A percentile compares a stretch with the other conserved stretches of the same genome.
These are phyloP conservation scores for Rhamnella rubrinervis DNA, from an alignment of 331 rosid species.

Conservation along the genomic window DNA sequence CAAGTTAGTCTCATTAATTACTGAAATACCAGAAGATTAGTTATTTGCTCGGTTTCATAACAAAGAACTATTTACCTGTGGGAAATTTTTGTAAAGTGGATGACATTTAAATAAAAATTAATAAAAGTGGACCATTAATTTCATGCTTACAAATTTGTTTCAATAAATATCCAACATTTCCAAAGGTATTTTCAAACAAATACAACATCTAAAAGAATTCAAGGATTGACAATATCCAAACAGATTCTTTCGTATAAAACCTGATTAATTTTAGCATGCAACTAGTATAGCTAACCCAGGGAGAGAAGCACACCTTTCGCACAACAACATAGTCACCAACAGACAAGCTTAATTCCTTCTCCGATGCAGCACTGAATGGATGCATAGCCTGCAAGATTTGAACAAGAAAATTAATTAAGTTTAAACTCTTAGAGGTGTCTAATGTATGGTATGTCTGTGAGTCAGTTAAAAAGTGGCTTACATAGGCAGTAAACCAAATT, in stretches of 20 bases:
- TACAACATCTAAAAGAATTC: not conserved
- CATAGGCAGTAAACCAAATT: not conserved
- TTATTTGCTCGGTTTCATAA: not conserved
- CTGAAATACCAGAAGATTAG: not conserved
- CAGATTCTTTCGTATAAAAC: not conserved
- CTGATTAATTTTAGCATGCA: not conserved
- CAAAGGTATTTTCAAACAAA: not conserved
- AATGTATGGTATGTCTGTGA: not conserved
- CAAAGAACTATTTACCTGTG: not conserved
- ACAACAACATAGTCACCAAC: constrained; percentile 91
- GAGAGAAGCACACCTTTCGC: constrained; percentile 46
- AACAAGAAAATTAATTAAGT: constrained; percentile 14
- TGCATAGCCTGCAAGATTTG: constrained; percentile 69
- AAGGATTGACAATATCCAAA: too few species aligned
- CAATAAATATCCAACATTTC: not conserved
- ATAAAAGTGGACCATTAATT: not conserved
- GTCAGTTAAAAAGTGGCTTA: constrained; percentile 15
- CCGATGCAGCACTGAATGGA: constrained; percentile 61
- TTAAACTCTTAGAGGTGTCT: constrained; percentile 3
- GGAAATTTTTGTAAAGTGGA: not conserved
- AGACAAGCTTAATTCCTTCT: constrained; percentile 85
- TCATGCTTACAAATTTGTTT: not conserved
- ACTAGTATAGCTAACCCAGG: not conserved
- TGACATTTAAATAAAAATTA: not conserved
- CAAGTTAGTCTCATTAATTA: too few species aligned